A percentile compares a stretch with the other conserved stretches of the same genome.
Conservation (phyloP, 2,329 filamentous ascomycete species). For the Aspergillus bombycis region DNA sequence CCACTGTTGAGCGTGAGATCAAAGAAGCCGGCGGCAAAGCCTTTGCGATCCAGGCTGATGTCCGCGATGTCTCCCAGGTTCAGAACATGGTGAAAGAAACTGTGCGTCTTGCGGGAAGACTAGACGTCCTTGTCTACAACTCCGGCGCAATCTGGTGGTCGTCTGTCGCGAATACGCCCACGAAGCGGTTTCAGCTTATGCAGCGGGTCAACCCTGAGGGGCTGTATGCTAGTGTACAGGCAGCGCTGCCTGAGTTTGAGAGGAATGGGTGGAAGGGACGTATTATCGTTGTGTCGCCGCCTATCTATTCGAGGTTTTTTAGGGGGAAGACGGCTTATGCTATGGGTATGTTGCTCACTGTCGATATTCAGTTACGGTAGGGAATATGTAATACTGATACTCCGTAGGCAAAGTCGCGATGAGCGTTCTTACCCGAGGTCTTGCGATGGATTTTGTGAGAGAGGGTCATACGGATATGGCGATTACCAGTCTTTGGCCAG, state of each 20-base stretch:
- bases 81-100: conserved; percentile 62
- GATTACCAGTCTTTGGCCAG: conserved; percentile 82
- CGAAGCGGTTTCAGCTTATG: conserved; percentile 78
- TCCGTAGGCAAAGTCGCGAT: conserved; percentile 71
- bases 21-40: conserved; percentile 64
- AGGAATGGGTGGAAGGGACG: conserved; percentile 60
- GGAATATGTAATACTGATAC: not conserved
- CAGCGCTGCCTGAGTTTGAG: conserved; percentile 67
- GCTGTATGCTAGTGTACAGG: conserved; percentile 72
- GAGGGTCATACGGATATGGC: conserved; percentile 70
- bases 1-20: conserved; percentile 77
- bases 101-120: conserved; percentile 60
- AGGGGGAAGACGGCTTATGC: conserved; percentile 85
- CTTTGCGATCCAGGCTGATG: conserved; percentile 70
- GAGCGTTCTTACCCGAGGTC: conserved; percentile 77
- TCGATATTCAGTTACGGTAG: not conserved
- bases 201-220: conserved; percentile 75
- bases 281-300: conserved; percentile 78
- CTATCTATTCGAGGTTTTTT: conserved; percentile 85
- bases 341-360: conserved; percentile 46
- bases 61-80: conserved; percentile 65
- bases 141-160: conserved; percentile 86
- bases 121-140: conserved; percentile 82
- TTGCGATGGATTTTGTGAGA: conserved; percentile 78
- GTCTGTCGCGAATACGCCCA: conserved; percentile 70